Percentiles rank a stretch among this genome's conserved stretches.
phyloP scores from a whole-genome alignment of 306 rosid species.

The Quercus engelmannii region DNA sequence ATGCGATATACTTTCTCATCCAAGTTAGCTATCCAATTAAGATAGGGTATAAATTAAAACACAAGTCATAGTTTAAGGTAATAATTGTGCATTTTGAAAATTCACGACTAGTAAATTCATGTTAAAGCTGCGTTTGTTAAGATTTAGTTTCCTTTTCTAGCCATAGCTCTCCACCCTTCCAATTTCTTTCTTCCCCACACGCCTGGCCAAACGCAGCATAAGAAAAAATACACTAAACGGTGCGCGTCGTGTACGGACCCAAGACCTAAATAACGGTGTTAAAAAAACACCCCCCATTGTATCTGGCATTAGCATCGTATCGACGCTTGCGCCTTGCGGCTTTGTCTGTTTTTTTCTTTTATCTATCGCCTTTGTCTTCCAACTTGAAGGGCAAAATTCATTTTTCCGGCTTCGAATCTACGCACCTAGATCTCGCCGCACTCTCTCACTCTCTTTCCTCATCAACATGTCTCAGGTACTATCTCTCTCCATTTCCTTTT shows the following conservation, averaged over 20 bases:
- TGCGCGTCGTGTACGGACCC: background rate
- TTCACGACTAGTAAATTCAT: no score
- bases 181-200: no score
- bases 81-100: no score
- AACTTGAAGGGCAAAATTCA: background rate
- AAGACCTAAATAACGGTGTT: background rate
- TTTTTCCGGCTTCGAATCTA: background rate
- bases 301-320: background rate
- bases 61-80: no score
- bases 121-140: no score
- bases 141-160: no score
- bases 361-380: background rate
- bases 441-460: constrained; percentile 1
- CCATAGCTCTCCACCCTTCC: no score
- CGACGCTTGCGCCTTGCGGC: background rate
- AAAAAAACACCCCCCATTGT: background rate
- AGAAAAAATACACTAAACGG: background rate
- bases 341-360: no score
- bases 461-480: constrained; percentile 52
- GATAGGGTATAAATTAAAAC: no score
- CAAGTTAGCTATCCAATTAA: no score
- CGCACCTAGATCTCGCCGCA: background rate
- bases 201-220: no score
- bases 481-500: background rate
- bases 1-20: no score